Conservation (phyloP, 768 basidiomycete genomes). For the Udeniomyces megalosporus region DNA sequence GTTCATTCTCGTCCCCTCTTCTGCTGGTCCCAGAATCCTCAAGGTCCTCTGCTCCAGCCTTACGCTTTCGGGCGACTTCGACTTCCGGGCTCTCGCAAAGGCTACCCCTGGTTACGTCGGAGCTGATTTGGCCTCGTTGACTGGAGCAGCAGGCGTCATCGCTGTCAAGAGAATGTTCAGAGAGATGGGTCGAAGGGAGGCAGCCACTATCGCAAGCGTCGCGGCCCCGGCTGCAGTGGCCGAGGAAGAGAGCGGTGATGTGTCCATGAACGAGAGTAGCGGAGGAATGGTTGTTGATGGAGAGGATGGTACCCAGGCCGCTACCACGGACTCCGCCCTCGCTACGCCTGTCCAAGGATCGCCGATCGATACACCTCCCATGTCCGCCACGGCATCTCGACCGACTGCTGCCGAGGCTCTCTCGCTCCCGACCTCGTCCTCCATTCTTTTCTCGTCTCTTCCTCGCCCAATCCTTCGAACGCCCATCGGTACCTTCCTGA, state of each 20-base stretch:
- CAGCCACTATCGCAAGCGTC: neutral
- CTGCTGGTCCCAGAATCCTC: conserved; percentile 76
- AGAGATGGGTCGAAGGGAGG: conserved; percentile 39
- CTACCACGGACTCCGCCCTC: neutral
- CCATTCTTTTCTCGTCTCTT: conserved; percentile 32
- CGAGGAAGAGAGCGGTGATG: neutral
- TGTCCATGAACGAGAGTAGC: conserved; percentile 21
- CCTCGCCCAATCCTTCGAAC: conserved; percentile 34
- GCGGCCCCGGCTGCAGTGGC: neutral
- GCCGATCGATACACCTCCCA: neutral
- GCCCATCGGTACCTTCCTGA: conserved; percentile 80
- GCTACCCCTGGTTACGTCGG: conserved; percentile 95
- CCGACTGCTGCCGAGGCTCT: conserved; percentile 15
- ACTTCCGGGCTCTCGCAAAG: conserved; percentile 71
- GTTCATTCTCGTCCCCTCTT: neutral
- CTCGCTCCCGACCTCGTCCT: conserved; percentile 28
- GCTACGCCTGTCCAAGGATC: conserved; percentile 14
- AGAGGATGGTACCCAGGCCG: neutral
- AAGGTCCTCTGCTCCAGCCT: conserved; percentile 70
- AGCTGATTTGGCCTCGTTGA: conserved; percentile 77
- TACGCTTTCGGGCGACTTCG: conserved; percentile 69
- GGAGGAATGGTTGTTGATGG: conserved; percentile 32
- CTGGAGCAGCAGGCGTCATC: conserved; percentile 84
- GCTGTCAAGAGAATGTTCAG: conserved; percentile 94
- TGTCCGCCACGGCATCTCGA: neutral